Evolutionary conservation across 1,139 yeast genomes (phyloP), one percentile per base, ranked within the genome.

Genomic region (Chernovozyma aurita): DNA sequence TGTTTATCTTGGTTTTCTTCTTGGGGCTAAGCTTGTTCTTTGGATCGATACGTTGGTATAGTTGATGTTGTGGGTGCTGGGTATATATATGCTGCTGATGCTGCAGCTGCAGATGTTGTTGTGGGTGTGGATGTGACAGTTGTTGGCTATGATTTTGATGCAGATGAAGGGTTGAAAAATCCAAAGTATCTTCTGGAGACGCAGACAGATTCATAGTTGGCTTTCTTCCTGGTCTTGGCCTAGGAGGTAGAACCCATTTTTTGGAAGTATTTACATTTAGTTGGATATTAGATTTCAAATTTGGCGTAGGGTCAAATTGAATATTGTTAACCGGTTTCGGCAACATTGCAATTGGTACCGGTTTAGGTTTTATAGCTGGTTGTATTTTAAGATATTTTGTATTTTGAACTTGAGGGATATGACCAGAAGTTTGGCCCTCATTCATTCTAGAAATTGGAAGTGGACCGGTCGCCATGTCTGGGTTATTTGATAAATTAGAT

Each of bases 241-340:
- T 57, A 2, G 84, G 84, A 2, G 84, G 85, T 30, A 78, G 55
- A 2, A 78, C 79, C 85, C 85, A 78, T 44, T 71, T 68, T 42
- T 73, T 74, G 27, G 78, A 70, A 3, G 82, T 75, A 45, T 71
- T 72, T 45, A 68, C 65, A 36, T 59, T 59, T 28, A 58, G 50
- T 4, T 61, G 46, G 17, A 45, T 42, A 17, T 49, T 52, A 4
- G 52, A 45, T 24, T 53, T 49, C 16, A 55, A 36, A 7, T 42
- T 36, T 9, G 53, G 39, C 28, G 50, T 40, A 13, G 55, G 42
- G 30, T 58, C 57, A 38, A 49, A 45, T 14, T 43, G 42, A 13
- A 47, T 38, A 22, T 33, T 37, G 45, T 36, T 56, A 0, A 42
- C 42, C 5, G 43, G 38, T 18, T 37, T 35, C 9, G 44, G 39